Evolutionary conservation across 2,329 filamentous ascomycete species (phyloP).

Genomic region (Calonectria naviculata): DNA sequence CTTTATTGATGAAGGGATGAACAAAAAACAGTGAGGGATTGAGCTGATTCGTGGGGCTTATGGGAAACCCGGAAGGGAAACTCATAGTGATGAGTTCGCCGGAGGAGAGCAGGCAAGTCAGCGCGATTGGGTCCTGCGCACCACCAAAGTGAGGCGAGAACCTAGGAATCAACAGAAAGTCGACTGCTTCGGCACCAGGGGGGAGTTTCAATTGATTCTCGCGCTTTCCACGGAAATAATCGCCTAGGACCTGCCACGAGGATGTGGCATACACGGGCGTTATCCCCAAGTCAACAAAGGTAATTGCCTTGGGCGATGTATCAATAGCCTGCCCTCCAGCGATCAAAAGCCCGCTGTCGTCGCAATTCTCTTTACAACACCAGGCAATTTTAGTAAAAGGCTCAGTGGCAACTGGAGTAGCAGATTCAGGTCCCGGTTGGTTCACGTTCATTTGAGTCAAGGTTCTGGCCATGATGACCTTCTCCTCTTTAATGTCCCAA

Average conservation of each 20-base stretch:
- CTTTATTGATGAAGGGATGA: conserved; percentile 85
- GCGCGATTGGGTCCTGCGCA: conserved; percentile 89
- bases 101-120: conserved; percentile 82
- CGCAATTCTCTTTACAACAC: conserved; percentile 94
- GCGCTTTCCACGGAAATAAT: conserved; percentile 83
- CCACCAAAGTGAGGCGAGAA: conserved; percentile 87
- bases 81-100: conserved; percentile 91
- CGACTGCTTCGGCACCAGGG: conserved; percentile 77
- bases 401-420: conserved; percentile 71
- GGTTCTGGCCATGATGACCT: conserved; percentile 85
- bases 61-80: conserved; percentile 91
- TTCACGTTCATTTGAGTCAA: conserved; percentile 80
- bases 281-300: conserved; percentile 87
- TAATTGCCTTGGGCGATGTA: conserved; percentile 79
- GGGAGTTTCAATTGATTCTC: conserved; percentile 80
- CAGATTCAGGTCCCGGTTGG: conserved; percentile 65
- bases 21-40: conserved; percentile 89
- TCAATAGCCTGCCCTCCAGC: conserved; percentile 81
- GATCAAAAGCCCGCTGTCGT: conserved; percentile 90
- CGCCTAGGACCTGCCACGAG: conserved; percentile 83
- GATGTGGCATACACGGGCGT: conserved; percentile 94
- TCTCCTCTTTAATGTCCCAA: conserved; percentile 93
- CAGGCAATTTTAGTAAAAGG: conserved; percentile 85
- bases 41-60: conserved; percentile 92
- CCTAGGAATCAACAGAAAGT: conserved; percentile 87